Percentiles rank a stretch among this genome's conserved stretches.
phyloP scores from a whole-genome alignment of 2,329 filamentous ascomycete species.

The Apiospora arundinis region DNA sequence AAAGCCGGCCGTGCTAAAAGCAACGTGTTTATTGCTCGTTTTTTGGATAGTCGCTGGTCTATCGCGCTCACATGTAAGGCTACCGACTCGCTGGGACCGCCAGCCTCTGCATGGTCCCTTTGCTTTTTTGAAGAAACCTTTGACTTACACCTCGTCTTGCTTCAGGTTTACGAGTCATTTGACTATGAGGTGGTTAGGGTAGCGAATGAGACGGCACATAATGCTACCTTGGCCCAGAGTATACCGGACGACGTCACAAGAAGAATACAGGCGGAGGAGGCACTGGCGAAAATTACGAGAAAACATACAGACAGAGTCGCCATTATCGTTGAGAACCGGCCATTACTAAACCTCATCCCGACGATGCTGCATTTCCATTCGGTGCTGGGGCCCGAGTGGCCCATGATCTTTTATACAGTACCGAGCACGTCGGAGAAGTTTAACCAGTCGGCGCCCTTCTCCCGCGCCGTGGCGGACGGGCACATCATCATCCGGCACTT shows the following conservation, averaged over 20 bases:
- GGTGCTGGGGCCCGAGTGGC: conserved; percentile 51
- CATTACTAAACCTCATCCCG: conserved; percentile 42
- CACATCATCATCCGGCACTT: conserved; percentile 47
- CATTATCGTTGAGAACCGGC: conserved; percentile 45
- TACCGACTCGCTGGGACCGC: background rate
- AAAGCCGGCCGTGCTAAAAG: background rate
- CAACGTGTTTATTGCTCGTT: background rate
- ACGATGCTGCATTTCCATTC: conserved; percentile 47
- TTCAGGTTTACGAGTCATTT: background rate
- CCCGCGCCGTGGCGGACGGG: conserved; percentile 42
- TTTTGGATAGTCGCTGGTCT: conserved; percentile 1
- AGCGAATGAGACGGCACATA: background rate
- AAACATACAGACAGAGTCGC: conserved; percentile 38
- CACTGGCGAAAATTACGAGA: background rate
- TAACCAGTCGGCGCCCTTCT: conserved; percentile 40
- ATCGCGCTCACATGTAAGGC: conserved; percentile 6
- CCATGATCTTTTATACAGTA: conserved; percentile 50
- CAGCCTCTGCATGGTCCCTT: background rate
- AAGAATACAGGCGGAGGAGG: background rate
- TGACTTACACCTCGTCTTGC: background rate
- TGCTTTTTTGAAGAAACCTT: background rate
- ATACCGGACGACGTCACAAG: background rate
- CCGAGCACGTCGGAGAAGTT: conserved; percentile 30
- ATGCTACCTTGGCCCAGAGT: background rate
- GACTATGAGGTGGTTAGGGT: background rate